These are phyloP conservation scores for Brassica incana DNA, from an alignment of 345 rosid genomes.

Conservation along the genomic window DNA sequence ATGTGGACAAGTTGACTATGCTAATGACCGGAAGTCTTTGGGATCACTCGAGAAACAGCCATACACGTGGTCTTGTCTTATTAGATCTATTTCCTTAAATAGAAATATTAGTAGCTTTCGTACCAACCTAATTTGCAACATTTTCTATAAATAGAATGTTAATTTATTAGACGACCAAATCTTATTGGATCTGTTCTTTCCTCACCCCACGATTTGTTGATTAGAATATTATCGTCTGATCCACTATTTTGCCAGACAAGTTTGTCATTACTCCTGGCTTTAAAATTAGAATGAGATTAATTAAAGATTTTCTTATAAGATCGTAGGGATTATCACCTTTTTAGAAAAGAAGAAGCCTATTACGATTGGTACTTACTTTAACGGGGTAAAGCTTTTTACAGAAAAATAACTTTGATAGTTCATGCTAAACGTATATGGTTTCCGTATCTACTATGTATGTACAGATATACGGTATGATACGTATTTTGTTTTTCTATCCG, in stretches of 20 bases:
- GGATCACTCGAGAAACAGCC: slow-evolving; percentile 27
- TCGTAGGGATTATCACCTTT: slow-evolving; percentile 18
- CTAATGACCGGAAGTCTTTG: slow-evolving; percentile 27
- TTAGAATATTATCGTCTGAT: slow-evolving; percentile 18
- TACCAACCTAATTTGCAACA: slow-evolving; percentile 36
- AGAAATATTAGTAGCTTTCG: slow-evolving; percentile 40
- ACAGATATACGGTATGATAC: slow-evolving; percentile 18
- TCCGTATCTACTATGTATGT: slow-evolving; percentile 10
- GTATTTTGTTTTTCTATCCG: background rate
- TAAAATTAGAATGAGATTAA: slow-evolving; percentile 26
- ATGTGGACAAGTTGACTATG: slow-evolving; percentile 37
- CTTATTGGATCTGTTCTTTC: slow-evolving; percentile 36
- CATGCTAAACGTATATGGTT: slow-evolving; percentile 23
- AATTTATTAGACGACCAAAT: slow-evolving; percentile 40
- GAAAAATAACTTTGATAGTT: slow-evolving; percentile 5
- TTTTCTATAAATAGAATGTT: slow-evolving; percentile 36
- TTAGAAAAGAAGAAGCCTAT: slow-evolving; percentile 16
- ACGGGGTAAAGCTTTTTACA: slow-evolving; percentile 15
- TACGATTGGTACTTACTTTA: slow-evolving; percentile 32
- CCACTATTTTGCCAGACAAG: slow-evolving; percentile 10
- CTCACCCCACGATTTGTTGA: slow-evolving; percentile 17
- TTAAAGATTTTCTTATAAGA: background rate
- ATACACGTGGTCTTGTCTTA: slow-evolving; percentile 42
- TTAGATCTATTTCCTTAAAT: slow-evolving; percentile 33
- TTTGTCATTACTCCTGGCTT: slow-evolving; percentile 30